Base-by-base conservation (phyloP, 139 green algal species). In the Chlorella sp. region DNA sequence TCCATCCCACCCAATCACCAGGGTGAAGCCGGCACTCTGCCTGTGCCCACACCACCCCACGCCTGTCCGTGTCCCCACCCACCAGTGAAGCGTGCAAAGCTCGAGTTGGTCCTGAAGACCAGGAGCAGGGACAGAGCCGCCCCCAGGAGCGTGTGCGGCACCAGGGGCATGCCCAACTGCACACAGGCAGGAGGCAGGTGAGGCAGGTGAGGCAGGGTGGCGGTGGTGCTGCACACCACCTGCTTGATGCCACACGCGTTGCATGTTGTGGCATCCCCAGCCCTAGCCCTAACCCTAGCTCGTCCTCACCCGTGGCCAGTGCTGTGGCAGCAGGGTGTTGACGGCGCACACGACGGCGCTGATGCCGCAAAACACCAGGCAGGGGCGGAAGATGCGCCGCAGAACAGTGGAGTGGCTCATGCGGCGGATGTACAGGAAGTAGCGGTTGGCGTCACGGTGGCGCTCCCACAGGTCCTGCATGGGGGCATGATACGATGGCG, bases 51-150 rank as follows among this genome's bases (percentile, higher is more conserved):
- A n/a, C n/a, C n/a, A n/a, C n/a, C n/a, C n/a, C n/a, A n/a, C n/a
- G n/a, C n/a, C n/a, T n/a, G n/a, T n/a, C n/a, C n/a, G n/a, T n/a
- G n/a, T n/a, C n/a, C n/a, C n/a, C n/a, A n/a, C n/a, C n/a, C n/a
- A n/a, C n/a, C n/a, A n/a, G n/a, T n/a, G n/a, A 55, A 78, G 30
- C 67, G 69, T 22, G 71, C 67, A 33, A 69, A 80, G 31, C 27
- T 49, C 22, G 34, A 60, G 67, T 82, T 78, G 17, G 77, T 81
- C 22, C 69, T 51, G 80, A 82, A 85, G 2, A 81, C 80, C 31
- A 85, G 75, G 30, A 85, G 61, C 35, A 85, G 71, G 10, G 80
- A 79, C 33, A 85, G 67, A 2, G 77, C 63, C 33, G 63, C 63
- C 17, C 63, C 63, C 33, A 69, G 31, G 4, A 69, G 22, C 6